Conservation (phyloP, 306 rosid species). For the Ceratonia siliqua region DNA sequence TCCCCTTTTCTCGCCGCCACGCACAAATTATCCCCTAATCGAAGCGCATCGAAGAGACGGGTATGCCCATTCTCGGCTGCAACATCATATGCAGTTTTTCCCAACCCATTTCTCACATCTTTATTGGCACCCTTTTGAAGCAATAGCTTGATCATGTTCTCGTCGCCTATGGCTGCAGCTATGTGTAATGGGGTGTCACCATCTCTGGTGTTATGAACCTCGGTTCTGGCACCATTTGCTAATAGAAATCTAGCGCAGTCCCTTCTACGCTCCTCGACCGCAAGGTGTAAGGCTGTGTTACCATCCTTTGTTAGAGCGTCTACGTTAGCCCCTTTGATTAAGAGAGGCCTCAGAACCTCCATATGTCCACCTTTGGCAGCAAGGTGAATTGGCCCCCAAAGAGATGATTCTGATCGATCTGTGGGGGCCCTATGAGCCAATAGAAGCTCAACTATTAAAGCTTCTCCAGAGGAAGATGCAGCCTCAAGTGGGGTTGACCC, state of each 20-base stretch:
- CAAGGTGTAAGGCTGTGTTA: constrained; percentile 72
- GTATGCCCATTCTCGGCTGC: constrained; percentile 63
- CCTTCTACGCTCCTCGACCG: constrained; percentile 53
- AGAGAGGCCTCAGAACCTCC: constrained; percentile 71
- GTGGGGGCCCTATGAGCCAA: constrained; percentile 64
- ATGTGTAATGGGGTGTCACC: constrained; percentile 72
- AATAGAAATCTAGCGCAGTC: constrained; percentile 66
- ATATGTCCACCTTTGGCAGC: constrained; percentile 64
- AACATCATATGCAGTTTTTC: constrained; percentile 63
- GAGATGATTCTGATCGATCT: constrained; percentile 49
- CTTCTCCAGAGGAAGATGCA: constrained; percentile 53
- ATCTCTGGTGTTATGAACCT: constrained; percentile 44
- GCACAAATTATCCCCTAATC: constrained; percentile 66
- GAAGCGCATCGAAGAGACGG: constrained; percentile 60
- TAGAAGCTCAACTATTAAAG: constrained; percentile 74
- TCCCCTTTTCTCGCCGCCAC: constrained; percentile 70
- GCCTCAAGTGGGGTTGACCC: constrained; percentile 70
- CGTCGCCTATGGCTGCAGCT: constrained; percentile 71
- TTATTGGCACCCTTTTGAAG: constrained; percentile 73
- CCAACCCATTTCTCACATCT: constrained; percentile 51
- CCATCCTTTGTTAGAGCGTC: constrained; percentile 62
- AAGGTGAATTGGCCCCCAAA: constrained; percentile 60
- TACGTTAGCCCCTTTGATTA: constrained; percentile 66
- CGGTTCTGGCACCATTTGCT: constrained; percentile 57
- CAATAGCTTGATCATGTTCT: constrained; percentile 66